Conservation (phyloP, 2,329 filamentous ascomycete species). For the Colletotrichum lentis region DNA sequence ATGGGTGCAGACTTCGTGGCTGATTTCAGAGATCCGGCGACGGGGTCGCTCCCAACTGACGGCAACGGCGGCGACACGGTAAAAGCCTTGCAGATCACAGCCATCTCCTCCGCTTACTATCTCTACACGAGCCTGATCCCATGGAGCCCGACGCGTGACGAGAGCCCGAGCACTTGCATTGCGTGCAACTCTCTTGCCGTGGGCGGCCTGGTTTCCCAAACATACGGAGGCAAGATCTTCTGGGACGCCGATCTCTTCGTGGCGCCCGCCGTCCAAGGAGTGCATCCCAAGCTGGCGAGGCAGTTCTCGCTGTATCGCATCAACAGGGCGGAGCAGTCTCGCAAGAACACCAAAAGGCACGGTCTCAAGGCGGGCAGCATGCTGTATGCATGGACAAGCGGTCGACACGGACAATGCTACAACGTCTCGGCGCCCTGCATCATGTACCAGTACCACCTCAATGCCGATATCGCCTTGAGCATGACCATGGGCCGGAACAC, state of each 20-base stretch:
- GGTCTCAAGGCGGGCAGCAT: conserved; percentile 59
- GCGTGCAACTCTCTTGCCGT: conserved; percentile 40
- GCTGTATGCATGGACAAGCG: conserved; percentile 73
- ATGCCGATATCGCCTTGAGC: conserved; percentile 70
- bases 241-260: conserved; percentile 46
- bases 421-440: conserved; percentile 67
- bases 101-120: conserved; percentile 22
- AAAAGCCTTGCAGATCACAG: conserved; percentile 15
- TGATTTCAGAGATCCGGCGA: not conserved
- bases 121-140: conserved; percentile 21
- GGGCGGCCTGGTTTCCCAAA: conserved; percentile 43
- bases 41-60: not conserved
- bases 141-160: conserved; percentile 3
- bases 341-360: conserved; percentile 66
- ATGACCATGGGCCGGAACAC: conserved; percentile 42
- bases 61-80: not conserved
- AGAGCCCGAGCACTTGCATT: conserved; percentile 5
- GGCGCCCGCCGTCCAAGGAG: conserved; percentile 42
- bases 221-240: conserved; percentile 45
- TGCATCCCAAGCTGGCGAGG: conserved; percentile 42
- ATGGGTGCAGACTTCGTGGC: not conserved
- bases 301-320: conserved; percentile 44
- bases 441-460: conserved; percentile 76
- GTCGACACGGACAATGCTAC: conserved; percentile 71
- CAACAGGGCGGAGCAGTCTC: conserved; percentile 57